These are phyloP conservation scores for Aureobasidium subglaciale DNA, from an alignment of 2,329 filamentous ascomycete genomes.

Conservation along the genomic window DNA sequence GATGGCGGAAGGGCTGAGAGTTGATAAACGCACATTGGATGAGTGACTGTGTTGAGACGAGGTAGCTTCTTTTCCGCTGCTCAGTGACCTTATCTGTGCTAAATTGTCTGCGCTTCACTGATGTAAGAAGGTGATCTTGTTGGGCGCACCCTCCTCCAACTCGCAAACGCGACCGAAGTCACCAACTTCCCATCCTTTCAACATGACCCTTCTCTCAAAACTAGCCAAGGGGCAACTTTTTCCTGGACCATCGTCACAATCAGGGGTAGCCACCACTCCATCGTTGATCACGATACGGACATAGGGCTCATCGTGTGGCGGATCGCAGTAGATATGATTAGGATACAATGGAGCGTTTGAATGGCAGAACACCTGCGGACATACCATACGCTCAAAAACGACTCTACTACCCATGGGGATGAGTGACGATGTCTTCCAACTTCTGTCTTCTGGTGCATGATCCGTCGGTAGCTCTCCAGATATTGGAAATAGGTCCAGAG, in stretches of 20 bases:
- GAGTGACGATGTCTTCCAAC: constrained; percentile 50
- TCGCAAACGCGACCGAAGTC: constrained; percentile 45
- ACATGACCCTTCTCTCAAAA: constrained; percentile 37
- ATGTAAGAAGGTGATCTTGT: constrained; percentile 43
- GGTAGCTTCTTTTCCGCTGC: neutral
- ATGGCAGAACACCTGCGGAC: constrained; percentile 25
- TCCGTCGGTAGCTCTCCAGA: constrained; percentile 40
- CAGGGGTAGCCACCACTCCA: constrained; percentile 44
- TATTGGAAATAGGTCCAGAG: constrained; percentile 37
- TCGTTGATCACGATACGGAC: constrained; percentile 53
- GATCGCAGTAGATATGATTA: constrained; percentile 25
- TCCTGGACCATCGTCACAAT: constrained; percentile 42
- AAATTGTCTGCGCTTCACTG: too few species aligned
- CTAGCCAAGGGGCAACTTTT: constrained; percentile 40
- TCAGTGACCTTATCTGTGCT: too few species aligned
- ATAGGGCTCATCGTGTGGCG: constrained; percentile 28
- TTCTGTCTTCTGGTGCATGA: constrained; percentile 37
- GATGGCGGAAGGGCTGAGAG: neutral
- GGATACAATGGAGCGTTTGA: constrained; percentile 24
- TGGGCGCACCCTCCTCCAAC: constrained; percentile 33
- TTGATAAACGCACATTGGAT: too few species aligned
- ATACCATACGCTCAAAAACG: constrained; percentile 48
- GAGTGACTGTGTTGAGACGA: too few species aligned
- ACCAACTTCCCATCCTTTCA: constrained; percentile 37
- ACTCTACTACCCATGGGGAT: constrained; percentile 52